These are phyloP conservation scores for Trametopsis cervina DNA, from an alignment of 768 basidiomycete species.

Conservation along the genomic window DNA sequence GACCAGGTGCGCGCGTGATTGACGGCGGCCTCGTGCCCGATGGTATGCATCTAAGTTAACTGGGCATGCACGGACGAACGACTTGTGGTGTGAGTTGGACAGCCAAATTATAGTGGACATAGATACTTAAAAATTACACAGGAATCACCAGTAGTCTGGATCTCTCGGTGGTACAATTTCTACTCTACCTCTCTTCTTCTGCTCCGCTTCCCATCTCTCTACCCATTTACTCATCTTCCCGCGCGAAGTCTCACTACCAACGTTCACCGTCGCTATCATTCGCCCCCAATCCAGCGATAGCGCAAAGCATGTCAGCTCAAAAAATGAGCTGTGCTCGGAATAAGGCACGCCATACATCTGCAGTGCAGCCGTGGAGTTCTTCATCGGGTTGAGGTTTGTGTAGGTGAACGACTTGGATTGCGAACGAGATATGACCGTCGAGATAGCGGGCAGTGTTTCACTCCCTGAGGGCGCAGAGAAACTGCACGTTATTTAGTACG, in stretches of 20 bases:
- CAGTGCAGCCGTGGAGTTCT: constrained; percentile 61
- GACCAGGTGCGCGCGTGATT: no score
- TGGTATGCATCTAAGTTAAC: no score
- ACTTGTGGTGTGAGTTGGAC: no score
- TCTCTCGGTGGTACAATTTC: constrained; percentile 31
- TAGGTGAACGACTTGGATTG: constrained; percentile 65
- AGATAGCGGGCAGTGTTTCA: constrained; percentile 54
- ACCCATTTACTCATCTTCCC: constrained; percentile 90
- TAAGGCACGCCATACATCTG: constrained; percentile 85
- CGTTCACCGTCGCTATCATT: constrained; percentile 95
- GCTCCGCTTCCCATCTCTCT: constrained; percentile 81
- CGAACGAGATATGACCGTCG: constrained; percentile 59
- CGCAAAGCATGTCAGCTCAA: constrained; percentile 92
- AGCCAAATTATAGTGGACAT: no score
- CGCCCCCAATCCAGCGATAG: constrained; percentile 78
- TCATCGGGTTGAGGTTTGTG: constrained; percentile 56
- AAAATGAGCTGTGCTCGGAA: constrained; percentile 95
- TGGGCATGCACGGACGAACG: no score
- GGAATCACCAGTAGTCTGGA: constrained; percentile 39
- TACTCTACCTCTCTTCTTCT: constrained; percentile 43
- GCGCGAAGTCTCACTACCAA: constrained; percentile 64
- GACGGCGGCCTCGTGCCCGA: no score
- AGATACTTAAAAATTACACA: no score
- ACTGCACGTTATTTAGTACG: constrained; percentile 35
- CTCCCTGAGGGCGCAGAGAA: constrained; percentile 62